phyloP scores from a whole-genome alignment of 73 alveolate species.

The Tetrahymena malaccensis region DNA sequence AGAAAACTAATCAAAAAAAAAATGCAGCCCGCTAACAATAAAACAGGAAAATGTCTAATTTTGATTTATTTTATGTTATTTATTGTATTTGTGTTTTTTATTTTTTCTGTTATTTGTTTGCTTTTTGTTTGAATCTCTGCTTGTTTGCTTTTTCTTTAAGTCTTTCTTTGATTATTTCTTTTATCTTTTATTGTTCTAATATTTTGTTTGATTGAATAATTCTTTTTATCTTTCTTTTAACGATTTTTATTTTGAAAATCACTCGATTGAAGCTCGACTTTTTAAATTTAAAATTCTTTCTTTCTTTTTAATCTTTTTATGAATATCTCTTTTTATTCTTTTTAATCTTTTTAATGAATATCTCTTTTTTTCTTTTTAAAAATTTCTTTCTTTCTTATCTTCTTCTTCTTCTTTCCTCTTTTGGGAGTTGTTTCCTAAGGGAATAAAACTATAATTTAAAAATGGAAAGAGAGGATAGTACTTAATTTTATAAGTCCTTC shows the following conservation, averaged over 20 bases:
- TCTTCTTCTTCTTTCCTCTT: not conserved
- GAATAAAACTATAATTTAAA: not conserved
- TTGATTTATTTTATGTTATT: too few relatives aligned
- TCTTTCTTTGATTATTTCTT: not conserved
- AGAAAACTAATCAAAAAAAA: too few relatives aligned
- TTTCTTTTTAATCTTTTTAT: not conserved
- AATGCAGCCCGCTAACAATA: too few relatives aligned
- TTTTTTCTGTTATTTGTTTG: not conserved
- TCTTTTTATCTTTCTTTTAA: not conserved
- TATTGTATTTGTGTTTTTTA: too few relatives aligned
- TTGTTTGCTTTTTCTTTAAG: not conserved
- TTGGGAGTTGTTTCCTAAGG: not conserved
- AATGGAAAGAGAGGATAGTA: not conserved
- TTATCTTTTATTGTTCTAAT: not conserved
- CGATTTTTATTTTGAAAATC: not conserved
- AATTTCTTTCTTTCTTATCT: not conserved
- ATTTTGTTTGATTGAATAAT: not conserved
- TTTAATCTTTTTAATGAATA: not conserved
- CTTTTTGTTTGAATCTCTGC: not conserved
- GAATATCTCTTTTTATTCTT: not conserved
- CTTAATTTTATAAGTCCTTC: not conserved
- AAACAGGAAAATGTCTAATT: too few relatives aligned
- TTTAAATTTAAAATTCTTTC: not conserved
- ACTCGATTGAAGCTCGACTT: not conserved
- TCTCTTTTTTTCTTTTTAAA: not conserved